Evolutionary conservation across 768 basidiomycete species (phyloP).

Genomic region (Boletus insuetus): DNA sequence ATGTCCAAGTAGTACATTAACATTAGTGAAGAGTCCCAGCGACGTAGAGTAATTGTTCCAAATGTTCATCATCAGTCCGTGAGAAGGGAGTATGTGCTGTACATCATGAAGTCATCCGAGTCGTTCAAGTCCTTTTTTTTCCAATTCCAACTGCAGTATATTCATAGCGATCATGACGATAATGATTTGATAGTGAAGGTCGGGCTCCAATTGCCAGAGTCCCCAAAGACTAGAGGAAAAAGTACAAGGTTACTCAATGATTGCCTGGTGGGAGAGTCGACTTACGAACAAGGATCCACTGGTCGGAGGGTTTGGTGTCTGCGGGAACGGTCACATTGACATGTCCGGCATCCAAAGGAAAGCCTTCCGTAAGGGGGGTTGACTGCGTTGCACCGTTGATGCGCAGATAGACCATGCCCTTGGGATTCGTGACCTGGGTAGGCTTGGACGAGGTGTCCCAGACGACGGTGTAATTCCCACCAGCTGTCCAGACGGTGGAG

Average conservation of each 20-base stretch:
- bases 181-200: slow-evolving; percentile 40
- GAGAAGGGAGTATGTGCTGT: slow-evolving; percentile 1
- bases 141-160: not conserved
- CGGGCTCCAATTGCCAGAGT: slow-evolving; percentile 50
- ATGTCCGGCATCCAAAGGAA: slow-evolving; percentile 35
- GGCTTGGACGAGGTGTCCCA: slow-evolving; percentile 47
- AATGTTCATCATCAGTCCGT: slow-evolving; percentile 15
- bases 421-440: slow-evolving; percentile 45
- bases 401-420: slow-evolving; percentile 43
- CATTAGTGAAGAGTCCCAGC: not conserved
- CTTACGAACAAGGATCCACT: slow-evolving; percentile 47
- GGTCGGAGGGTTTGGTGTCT: slow-evolving; percentile 32
- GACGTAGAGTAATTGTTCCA: slow-evolving; percentile 6
- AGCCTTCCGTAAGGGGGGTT: slow-evolving; percentile 38
- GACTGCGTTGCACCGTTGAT: slow-evolving; percentile 28
- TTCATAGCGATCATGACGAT: slow-evolving; percentile 22
- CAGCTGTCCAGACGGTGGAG: slow-evolving; percentile 41
- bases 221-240: slow-evolving; percentile 44
- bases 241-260: not conserved
- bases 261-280: slow-evolving; percentile 1
- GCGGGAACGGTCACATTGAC: slow-evolving; percentile 41
- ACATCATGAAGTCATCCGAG: slow-evolving; percentile 15
- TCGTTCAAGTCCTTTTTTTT: not conserved
- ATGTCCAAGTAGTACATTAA: not conserved
- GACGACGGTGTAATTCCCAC: slow-evolving; percentile 39